Evolutionary conservation across 1,284 basidiomycete species (phyloP), one percentile per base, ranked within the genome.

Genomic region (Ustilago xerochloae): DNA sequence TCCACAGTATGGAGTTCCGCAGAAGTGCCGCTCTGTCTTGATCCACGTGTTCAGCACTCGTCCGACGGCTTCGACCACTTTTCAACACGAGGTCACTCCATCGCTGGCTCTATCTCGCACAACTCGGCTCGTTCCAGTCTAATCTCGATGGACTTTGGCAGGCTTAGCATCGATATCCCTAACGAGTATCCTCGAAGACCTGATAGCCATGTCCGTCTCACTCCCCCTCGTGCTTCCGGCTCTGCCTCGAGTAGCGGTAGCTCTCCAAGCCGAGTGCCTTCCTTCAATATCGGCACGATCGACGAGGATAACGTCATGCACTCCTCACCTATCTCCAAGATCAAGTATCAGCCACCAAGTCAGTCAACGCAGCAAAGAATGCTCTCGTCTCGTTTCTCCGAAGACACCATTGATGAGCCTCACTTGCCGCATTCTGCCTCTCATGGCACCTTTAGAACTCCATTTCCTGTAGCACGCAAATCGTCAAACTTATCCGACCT

Each of bases 1-100:
- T 72, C 75, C 0, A 78, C 75, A 6, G 20, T 79, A 2, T 79
- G 79, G 79, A 78, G 72, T 64, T 81, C 79, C 6, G 79, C 79
- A 35, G 79, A 81, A 7, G 64, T 79, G 0, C 79, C 79, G 2
- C 53, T 81, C 32, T 77, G 77, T 47, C 67, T 81, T n/a, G 79
- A 79, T 35, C 55, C 64, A 8, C 64, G 72, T 36, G 61, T 62
- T 1, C 53, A 59, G 7, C 18, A 32, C 10, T 43, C 58, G 2
- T 48, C 48, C 5, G 56, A 53, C n/a, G 30, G 41, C 16, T 38
- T 50, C 28, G 55, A 59, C n/a, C 2, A 47, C 3, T 38, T 30
- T 9, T 22, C 52, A 18, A 41, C 52, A 2, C 47, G 47, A 9
- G 6, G 24, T 6, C 36, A 53, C 41, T 49, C 61, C 4, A 38